Percentiles rank a stretch among this genome's conserved stretches.
Conservation (phyloP, 257 asterid genomes). For the Lantana camara region DNA sequence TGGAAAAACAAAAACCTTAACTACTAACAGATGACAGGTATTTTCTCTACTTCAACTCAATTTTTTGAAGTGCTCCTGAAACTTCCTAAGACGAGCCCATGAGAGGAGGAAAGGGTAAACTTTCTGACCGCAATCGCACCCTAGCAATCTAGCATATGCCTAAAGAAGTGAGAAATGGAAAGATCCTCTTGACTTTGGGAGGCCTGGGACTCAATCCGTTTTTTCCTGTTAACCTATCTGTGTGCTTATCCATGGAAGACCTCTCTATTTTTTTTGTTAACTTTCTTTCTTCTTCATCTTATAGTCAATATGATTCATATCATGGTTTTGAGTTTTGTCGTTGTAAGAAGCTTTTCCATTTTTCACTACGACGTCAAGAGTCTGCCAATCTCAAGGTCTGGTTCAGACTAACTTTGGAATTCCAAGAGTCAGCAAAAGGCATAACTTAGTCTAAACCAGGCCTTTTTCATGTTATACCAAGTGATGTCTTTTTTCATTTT, state of each 20-base stretch:
- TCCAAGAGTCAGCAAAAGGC: no score
- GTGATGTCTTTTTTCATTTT: conserved; percentile 3
- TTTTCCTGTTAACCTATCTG: no score
- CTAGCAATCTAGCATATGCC: not conserved
- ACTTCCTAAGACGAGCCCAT: not conserved
- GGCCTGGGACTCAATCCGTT: not conserved
- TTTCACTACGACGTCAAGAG: not conserved
- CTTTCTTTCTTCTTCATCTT: not conserved
- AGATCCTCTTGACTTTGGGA: not conserved
- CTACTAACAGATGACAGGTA: conserved; percentile 7
- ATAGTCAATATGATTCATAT: conserved; percentile 1
- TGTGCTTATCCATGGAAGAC: no score
- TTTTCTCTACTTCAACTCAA: not conserved
- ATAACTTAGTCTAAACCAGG: no score
- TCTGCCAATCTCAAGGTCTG: no score
- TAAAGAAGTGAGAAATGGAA: not conserved
- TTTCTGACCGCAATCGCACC: not conserved
- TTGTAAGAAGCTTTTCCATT: not conserved
- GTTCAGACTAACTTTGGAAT: no score
- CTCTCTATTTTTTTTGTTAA: not conserved
- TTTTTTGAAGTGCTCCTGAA: not conserved
- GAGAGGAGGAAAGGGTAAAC: not conserved
- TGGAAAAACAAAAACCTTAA: conserved; percentile 6
- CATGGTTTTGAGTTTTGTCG: not conserved
- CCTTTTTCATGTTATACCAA: not conserved